A percentile compares a stretch with the other conserved stretches of the same genome.
phyloP scores from a whole-genome alignment of 1,139 yeast genomes.

The Suhomyces maxii region DNA sequence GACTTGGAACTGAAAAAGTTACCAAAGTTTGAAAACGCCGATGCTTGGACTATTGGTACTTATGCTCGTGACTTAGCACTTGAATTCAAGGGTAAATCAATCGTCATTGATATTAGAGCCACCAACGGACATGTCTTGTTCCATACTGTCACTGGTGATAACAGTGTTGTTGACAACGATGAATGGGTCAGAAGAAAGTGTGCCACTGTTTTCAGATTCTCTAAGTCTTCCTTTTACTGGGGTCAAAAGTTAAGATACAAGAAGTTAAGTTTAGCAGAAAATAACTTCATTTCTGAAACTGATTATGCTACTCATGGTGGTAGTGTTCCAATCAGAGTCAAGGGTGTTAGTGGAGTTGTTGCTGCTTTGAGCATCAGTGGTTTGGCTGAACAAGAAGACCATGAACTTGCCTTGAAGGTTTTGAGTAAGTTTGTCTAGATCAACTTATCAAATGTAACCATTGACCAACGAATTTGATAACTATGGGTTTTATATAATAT shows the following conservation, averaged over 20 bases:
- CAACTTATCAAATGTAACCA: too few relatives aligned
- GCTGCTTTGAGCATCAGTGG: slow-evolving; percentile 65
- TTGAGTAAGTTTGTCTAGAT: slow-evolving; percentile 3
- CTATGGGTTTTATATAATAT: too few relatives aligned
- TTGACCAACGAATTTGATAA: too few relatives aligned
- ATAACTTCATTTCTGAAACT: slow-evolving; percentile 39
- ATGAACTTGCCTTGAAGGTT: slow-evolving; percentile 35
- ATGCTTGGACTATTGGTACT: slow-evolving; percentile 41
- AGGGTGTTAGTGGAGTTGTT: slow-evolving; percentile 44
- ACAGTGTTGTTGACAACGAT: slow-evolving; percentile 54
- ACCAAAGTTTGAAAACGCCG: slow-evolving; percentile 26
- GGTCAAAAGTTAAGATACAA: slow-evolving; percentile 47
- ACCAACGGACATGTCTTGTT: slow-evolving; percentile 53
- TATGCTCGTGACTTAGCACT: slow-evolving; percentile 31
- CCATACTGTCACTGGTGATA: slow-evolving; percentile 47
- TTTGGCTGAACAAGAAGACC: slow-evolving; percentile 50
- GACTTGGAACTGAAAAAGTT: slow-evolving; percentile 17
- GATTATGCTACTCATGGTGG: slow-evolving; percentile 68
- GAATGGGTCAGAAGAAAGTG: slow-evolving; percentile 59
- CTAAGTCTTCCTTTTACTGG: slow-evolving; percentile 53
- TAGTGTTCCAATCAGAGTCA: slow-evolving; percentile 54
- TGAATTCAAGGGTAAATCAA: slow-evolving; percentile 28
- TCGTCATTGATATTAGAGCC: slow-evolving; percentile 53
- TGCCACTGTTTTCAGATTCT: slow-evolving; percentile 52
- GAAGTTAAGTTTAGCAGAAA: slow-evolving; percentile 33